Conservation (phyloP, 2,329 filamentous ascomycete species). For the Fusarium drepaniforme region DNA sequence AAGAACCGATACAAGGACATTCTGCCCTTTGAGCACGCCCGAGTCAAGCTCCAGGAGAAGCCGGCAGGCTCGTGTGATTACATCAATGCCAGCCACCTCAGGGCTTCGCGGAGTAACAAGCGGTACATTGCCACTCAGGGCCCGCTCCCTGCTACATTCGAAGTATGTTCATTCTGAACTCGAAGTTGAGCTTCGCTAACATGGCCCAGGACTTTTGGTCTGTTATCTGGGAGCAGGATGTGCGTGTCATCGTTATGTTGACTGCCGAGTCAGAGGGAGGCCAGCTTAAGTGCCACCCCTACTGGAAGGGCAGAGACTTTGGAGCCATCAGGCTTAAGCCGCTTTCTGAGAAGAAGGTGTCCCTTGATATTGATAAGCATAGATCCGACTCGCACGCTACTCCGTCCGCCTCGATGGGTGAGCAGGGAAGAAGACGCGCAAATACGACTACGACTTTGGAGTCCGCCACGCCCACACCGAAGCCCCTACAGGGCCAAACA, state of each 20-base stretch:
- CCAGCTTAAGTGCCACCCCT: constrained; percentile 93
- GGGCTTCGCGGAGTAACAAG: constrained; percentile 85
- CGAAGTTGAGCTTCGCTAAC: constrained; percentile 42
- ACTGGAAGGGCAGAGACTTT: constrained; percentile 87
- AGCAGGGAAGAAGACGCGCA: constrained; percentile 63
- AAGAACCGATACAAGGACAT: constrained; percentile 99
- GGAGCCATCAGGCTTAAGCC: constrained; percentile 80
- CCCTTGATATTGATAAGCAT: constrained; percentile 75
- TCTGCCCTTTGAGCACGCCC: constrained; percentile 92
- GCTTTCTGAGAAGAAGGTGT: constrained; percentile 85
- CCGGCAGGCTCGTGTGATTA: constrained; percentile 84
- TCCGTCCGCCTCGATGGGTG: constrained; percentile 45
- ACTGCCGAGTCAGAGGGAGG: constrained; percentile 95
- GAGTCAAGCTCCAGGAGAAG: constrained; percentile 82
- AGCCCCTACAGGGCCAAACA: constrained; percentile 46
- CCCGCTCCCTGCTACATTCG: constrained; percentile 91
- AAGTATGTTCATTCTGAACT: constrained; percentile 65
- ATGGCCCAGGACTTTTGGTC: constrained; percentile 90
- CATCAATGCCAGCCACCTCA: constrained; percentile 91
- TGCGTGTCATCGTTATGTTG: constrained; percentile 94
- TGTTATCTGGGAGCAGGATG: constrained; percentile 95
- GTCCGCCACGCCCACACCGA: constrained; percentile 46
- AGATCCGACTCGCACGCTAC: constrained; percentile 53
- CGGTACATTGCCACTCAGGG: constrained; percentile 96
- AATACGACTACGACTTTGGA: constrained; percentile 64